Evolutionary conservation across 2,329 filamentous ascomycete species (phyloP), one percentile per base, ranked within the genome.

Genomic region (Hypocrella siamensis): DNA sequence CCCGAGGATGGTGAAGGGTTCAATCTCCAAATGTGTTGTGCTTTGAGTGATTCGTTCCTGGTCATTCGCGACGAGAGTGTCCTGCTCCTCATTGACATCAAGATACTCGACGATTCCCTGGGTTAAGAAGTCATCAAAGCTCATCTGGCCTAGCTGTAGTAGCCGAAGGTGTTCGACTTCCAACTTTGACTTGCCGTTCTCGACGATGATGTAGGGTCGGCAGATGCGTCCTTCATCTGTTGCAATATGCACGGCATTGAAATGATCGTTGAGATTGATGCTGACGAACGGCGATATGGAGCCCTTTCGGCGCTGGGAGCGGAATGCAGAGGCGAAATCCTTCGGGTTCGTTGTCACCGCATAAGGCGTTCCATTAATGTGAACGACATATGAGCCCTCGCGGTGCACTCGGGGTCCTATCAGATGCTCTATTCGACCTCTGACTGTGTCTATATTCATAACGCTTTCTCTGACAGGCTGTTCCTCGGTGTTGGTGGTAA

Each of bases 11-110:
- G 90, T 98, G 50, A 98, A 98, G 0, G 92, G 92, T 51, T 98
- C 90, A 39, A 98, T 96, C 55, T 98, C 90, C 37, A 96, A 64
- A 57, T 98, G 92, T 0, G 90, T 98, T 1, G 85, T 92, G 33
- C 76, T 75, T 38, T 75, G 70, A 14, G 75, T 79, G 41, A 96
- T 83, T 37, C 93, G 78, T 16, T 75, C 67, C 49, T 96, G 88
- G 46, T 86, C 86, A 14, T 94, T 71, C 4, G 88, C 82, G 42
- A 98, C 92, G 34, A 93, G 78, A 0, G 85, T 80, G 46, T 98
- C 90, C 47, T 98, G 93, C 56, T 98, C 90, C 54, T 98, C 92
- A 55, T 98, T 98, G 43, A 93, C 85, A 47, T 98, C 90, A 15
- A 98, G 70, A 46, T 98, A 98, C 51, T 98, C 92, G 6, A 98